phyloP scores from a whole-genome alignment of 2,329 filamentous ascomycete species.

The Sordariomycetes sp. region DNA sequence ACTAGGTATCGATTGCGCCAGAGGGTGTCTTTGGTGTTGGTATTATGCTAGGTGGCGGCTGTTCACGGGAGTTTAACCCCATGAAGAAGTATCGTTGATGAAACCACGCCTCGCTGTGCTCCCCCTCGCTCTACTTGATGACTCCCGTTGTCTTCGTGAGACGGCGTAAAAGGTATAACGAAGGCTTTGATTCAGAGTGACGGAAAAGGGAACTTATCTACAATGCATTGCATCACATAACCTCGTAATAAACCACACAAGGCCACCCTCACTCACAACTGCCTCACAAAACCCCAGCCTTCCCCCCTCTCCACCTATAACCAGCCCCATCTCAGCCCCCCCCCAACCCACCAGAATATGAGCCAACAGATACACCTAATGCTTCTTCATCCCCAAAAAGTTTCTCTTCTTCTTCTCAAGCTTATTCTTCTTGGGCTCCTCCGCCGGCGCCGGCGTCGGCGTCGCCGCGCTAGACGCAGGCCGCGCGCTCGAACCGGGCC shows the following conservation, averaged over 20 bases:
- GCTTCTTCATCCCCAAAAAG: constrained; percentile 47
- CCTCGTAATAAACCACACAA: too few relatives aligned
- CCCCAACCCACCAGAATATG: neutral
- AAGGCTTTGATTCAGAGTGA: too few relatives aligned
- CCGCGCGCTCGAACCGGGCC: neutral
- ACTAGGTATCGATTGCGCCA: neutral
- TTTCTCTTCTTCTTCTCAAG: constrained; percentile 47
- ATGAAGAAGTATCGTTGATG: neutral
- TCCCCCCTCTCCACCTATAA: too few relatives aligned
- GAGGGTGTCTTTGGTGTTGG: neutral
- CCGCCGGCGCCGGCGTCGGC: constrained; percentile 9
- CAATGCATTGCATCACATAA: too few relatives aligned
- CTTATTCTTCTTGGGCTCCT: constrained; percentile 31
- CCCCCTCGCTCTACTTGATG: neutral
- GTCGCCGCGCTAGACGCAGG: constrained; percentile 7
- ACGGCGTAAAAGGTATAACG: neutral
- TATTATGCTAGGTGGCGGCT: neutral
- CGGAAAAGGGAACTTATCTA: too few relatives aligned
- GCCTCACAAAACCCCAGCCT: too few relatives aligned
- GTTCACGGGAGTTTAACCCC: neutral
- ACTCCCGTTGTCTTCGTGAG: neutral
- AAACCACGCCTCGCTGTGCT: neutral
- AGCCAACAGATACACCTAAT: neutral
- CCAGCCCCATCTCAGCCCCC: too few relatives aligned
- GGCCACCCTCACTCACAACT: too few relatives aligned